Base-by-base conservation (phyloP, 2,329 filamentous ascomycete species). In the Fusarium keratoplasticum region DNA sequence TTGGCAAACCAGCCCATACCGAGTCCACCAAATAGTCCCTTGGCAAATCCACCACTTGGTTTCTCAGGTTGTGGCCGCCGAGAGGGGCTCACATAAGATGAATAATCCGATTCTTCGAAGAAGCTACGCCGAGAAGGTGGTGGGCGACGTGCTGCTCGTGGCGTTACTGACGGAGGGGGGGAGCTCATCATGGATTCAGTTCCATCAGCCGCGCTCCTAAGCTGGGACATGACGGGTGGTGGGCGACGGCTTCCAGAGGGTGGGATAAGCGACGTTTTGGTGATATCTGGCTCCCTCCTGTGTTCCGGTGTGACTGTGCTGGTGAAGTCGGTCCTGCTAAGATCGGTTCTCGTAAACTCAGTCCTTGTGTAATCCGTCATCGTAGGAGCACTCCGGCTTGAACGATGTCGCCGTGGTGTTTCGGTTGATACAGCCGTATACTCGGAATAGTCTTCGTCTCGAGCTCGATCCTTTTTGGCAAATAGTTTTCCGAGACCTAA, bases 1-100 rank as follows among this genome's bases (percentile, higher is more conserved):
- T 89, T 92, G 8, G 89, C 89, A 57, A 95, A 83, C 85, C 92
- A 93, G 10, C 92, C 93, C 36, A 93, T 84, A 2, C 92, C 92
- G 29, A 94, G 82, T 2, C 91, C 86, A 10, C 89, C 91, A 59
- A 92, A 78, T 16, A 90, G 76, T 1, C 89, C 89, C 73, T 92
- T 90, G 25, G 86, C 87, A n/a, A 87, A 82, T 1, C 86, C 86
- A 14, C 82, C 82, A 20, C 55, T 58, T 65, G 86, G 83, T 8
- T 71, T 82, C 22, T 86, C 85, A 9, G 85, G 85, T 14, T 83
- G 78, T 29, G 86, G 85, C 52, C 89, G 88, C 63, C 87, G 86
- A 52, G 92, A 94, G 14, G 90, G 91, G 72, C 89, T 93, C 47
- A 88, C 85, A 71, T 90, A 90, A 0, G 89, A 90, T 0, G 89